Conservation (phyloP, 1,284 basidiomycete species). For the Entoloma clypeatum region DNA sequence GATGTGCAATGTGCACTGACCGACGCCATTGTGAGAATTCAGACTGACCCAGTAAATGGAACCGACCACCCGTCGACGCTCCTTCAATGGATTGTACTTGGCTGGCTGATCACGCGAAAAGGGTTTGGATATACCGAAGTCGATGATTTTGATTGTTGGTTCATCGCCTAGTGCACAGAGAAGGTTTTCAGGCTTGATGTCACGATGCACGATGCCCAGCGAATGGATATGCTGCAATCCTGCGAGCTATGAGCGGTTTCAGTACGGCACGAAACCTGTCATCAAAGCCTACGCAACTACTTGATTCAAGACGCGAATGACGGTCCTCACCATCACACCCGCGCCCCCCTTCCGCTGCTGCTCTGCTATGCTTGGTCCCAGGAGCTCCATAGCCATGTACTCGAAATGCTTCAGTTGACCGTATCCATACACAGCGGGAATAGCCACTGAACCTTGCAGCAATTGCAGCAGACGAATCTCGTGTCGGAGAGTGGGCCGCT, state of each 20-base stretch:
- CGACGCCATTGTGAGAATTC: conserved; percentile 22
- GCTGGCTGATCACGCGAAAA: conserved; percentile 13
- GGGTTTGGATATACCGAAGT: conserved; percentile 22
- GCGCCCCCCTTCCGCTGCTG: conserved; percentile 6
- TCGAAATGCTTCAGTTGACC: conserved; percentile 25
- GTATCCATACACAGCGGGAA: conserved; percentile 27
- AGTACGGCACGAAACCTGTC: conserved; percentile 9
- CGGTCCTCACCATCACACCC: conserved; percentile 18
- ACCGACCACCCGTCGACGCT: conserved; percentile 18
- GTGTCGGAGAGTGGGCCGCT: conserved; percentile 19
- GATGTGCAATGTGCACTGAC: conserved; percentile 13
- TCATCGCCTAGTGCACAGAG: conserved; percentile 17
- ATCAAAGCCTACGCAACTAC: conserved; percentile 16
- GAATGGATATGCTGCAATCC: conserved; percentile 25
- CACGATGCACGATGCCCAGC: conserved; percentile 22
- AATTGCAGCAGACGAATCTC: conserved; percentile 20
- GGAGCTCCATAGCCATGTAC: conserved; percentile 24
- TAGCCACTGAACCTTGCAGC: conserved; percentile 23
- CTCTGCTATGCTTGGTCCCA: conserved; percentile 11
- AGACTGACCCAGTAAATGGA: conserved; percentile 24
- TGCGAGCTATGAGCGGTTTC: conserved; percentile 19
- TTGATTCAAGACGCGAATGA: conserved; percentile 20
- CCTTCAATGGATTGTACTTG: conserved; percentile 17
- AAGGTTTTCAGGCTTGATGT: conserved; percentile 25
- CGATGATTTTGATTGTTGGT: conserved; percentile 20